Conservation (phyloP, 1,284 basidiomycete species). For the Puccinia sorghi region DNA sequence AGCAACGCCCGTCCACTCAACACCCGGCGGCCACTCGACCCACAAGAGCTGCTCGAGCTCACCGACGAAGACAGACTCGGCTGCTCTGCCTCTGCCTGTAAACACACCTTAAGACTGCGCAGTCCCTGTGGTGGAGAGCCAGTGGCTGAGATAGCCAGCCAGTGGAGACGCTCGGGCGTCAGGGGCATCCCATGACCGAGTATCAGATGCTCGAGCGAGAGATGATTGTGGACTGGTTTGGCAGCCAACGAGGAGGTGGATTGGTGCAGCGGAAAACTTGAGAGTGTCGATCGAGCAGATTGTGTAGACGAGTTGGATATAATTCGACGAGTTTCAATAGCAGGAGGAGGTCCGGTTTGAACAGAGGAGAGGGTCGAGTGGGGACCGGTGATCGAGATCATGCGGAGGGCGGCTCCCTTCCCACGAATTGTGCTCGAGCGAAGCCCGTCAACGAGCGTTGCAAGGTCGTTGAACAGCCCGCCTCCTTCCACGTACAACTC, state of each 20-base stretch:
- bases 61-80: slow-evolving; percentile 19
- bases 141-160: slow-evolving; percentile 4
- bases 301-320: background rate
- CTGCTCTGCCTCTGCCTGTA: background rate
- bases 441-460: slow-evolving; percentile 22
- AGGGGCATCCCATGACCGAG: slow-evolving; percentile 21
- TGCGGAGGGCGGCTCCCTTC: background rate
- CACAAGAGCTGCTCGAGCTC: slow-evolving; percentile 15
- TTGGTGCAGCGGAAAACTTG: background rate
- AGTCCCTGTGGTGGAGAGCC: background rate
- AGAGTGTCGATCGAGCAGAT: slow-evolving; percentile 10
- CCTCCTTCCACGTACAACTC: slow-evolving; percentile 37
- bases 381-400: slow-evolving; percentile 14
- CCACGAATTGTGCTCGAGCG: slow-evolving; percentile 22
- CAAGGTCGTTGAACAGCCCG: slow-evolving; percentile 14
- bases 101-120: slow-evolving; percentile 12
- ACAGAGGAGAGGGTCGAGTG: slow-evolving; percentile 8
- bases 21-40: background rate
- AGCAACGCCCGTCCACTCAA: slow-evolving; percentile 14
- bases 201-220: slow-evolving; percentile 20
- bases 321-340: background rate
- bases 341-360: background rate
- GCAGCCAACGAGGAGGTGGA: background rate
- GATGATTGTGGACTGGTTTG: slow-evolving; percentile 9
- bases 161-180: slow-evolving; percentile 23